phyloP scores from a whole-genome alignment of 441 rosid genomes.

The Corymbia calophylla region DNA sequence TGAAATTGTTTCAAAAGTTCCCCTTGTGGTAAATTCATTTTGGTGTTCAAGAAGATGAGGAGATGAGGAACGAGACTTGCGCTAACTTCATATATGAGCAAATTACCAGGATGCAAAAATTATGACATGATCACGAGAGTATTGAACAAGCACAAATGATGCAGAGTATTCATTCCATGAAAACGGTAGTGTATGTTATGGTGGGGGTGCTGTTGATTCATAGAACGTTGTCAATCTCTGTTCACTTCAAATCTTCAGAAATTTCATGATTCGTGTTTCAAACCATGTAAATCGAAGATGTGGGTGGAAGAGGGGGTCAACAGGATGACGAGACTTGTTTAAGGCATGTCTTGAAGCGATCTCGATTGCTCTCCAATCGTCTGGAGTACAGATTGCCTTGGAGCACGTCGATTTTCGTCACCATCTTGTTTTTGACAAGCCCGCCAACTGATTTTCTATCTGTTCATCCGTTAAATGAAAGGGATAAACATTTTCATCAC shows the following conservation, averaged over 20 bases:
- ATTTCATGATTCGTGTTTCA: neutral
- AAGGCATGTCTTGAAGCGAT: neutral
- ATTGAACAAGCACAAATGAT: neutral
- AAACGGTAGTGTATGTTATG: neutral
- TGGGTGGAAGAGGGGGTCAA: neutral
- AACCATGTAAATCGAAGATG: neutral
- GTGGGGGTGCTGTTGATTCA: neutral
- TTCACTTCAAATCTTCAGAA: neutral
- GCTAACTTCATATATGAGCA: neutral
- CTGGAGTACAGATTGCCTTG: fast-evolving
- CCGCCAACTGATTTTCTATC: neutral
- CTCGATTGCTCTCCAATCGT: neutral
- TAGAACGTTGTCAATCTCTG: neutral
- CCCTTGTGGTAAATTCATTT: neutral
- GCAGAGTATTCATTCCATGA: neutral
- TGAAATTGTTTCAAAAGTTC: neutral
- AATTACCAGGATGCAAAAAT: neutral
- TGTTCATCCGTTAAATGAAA: neutral
- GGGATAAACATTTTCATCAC: neutral
- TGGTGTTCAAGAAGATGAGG: neutral
- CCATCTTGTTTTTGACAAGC: neutral
- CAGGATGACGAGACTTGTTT: neutral
- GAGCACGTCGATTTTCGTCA: fast-evolving
- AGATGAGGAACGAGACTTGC: neutral
- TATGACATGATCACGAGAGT: no score